Base-by-base conservation (phyloP, 345 rosid genomes). In the Orychophragmus violaceus region DNA sequence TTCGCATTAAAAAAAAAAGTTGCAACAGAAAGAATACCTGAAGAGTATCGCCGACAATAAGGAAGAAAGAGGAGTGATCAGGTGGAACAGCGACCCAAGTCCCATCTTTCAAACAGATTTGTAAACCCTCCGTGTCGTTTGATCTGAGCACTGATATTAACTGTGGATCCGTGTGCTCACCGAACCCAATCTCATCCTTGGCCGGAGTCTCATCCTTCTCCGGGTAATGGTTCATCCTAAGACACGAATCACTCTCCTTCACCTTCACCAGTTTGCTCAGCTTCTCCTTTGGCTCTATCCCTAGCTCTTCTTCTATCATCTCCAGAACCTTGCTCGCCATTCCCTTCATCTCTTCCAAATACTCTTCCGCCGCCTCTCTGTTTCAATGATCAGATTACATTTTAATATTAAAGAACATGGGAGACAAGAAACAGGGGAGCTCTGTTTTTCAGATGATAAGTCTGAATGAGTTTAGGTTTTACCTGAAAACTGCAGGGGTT, bases 151-250 rank as follows among this genome's bases (percentile, higher is more conserved):
- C 66, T 27, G 98, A 89, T 24, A 92, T 71, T 69, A 92, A 83
- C 73, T 92, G 98, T 61, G 96, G 98, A 79, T 92, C 98, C 8
- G 95, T 84, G 65, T 92, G 95, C 61, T 87, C 98, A 6, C 92
- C 95, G 32, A 92, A 83, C 24, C 96, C 95, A 29, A 85, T 74
- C 72, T 70, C 53, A 63, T 70, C 44, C 13, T 54, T 56, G 17
- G 2, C 59, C 8, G 50, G 46, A 71, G 37, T 62, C 36, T 73
- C 76, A 0, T 78, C 76, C 70, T 72, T 80, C 56, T 82, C 75
- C 28, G 82, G 95, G 62, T 92, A 89, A 84, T 87, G 93, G 70
- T 92, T 92, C 18, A 89, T 78, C 78, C 98, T 80, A 70, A 89
- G 77, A 60, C 92, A 74, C n/a, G 90, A 87, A 78, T 92, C 98